Evolutionary conservation across 192 early-diverging fungal genomes (phyloP), one percentile per base, ranked within the genome.

Genomic region (Backusella liffmaniae): DNA sequence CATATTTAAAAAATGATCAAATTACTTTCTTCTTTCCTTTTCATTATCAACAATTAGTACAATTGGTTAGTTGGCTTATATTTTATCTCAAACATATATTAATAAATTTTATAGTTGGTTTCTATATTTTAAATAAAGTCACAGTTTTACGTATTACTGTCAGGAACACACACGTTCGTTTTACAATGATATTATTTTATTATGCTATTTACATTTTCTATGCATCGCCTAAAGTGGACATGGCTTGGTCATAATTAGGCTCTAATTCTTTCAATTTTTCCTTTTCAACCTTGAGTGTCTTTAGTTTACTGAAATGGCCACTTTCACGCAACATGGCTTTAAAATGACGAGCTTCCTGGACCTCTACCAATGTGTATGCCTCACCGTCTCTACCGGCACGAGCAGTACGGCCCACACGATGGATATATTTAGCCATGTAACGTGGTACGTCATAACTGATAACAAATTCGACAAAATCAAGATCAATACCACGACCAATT

Each of bases 381-480:
- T 84, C 79, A 32, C 96, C 96, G n/a, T 89, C 83, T 29, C 92
- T 84, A 8, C 95, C 96, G 6, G 96, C 96, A 76, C 96, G 89
- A 13, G 95, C 96, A 2, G 95, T 96, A 73, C 97, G 87, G 5
- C 97, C 97, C 0, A 96, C 93, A 72, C 97, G 90, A 75, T 98
- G 97, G n/a, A 96, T 89, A 75, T 97, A 98, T 79, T 91, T 90
- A 73, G 90, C 88, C 88, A 94, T 92, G 41, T 93, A 90, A 10
- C 86, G 78, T 18, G 96, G 94, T 36, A 92, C 87, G 74, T 98
- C 97, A 82, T 96, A 95, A 77, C 94, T 94, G 65, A 98, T 88
- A 7, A 98, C 96, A 5, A 84, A 82, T 13, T 87, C 84, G 6
- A 98, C 93, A 59, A 85, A 82, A 29, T 93, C 90, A 21, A 98